Evolutionary conservation across 192 early-diverging fungal species (phyloP), one percentile per base, ranked within the genome.

Genomic region (Irineochytrium annulatum): DNA sequence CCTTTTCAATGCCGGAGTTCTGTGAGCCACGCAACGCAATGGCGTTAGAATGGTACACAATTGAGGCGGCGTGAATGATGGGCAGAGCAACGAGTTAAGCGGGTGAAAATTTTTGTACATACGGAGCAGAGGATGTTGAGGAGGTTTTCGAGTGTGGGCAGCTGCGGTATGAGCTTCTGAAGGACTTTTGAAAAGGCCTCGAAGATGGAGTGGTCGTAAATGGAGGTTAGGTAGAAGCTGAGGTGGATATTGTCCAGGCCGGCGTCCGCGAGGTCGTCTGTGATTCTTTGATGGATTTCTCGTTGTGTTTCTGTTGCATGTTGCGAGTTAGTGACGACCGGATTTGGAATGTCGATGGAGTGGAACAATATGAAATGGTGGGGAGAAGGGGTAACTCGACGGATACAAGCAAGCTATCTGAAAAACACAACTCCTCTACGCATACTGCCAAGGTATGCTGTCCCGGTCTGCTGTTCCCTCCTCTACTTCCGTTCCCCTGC

Each of bases 1-100:
- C 92, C 69, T 98, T 98, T 68, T 98, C 95, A 52, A 98, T 89
- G 6, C 89, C 88, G 22, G 94, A 95, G 60, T 88, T 93, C 90
- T 93, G 59, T 19, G 8, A 27, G 4, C 35, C 17, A 24, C 20
- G 28, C 16, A 11, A 11, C 29, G 48, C 45, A 28, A 64, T 43
- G n/a, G 28, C 4, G 24, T 19, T n/a, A 52, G 28, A 16, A 29
- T 2, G n/a, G n/a, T n/a, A n/a, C n/a, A n/a, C n/a, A n/a, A n/a
- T n/a, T n/a, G n/a, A n/a, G n/a, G n/a, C n/a, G n/a, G n/a, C n/a
- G n/a, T n/a, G n/a, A n/a, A n/a, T n/a, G n/a, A n/a, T n/a, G n/a
- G n/a, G n/a, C n/a, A n/a, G n/a, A n/a, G n/a, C n/a, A n/a, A n/a
- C n/a, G n/a, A n/a, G n/a, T n/a, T n/a, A n/a, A n/a, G n/a, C n/a